These are phyloP conservation scores for Asterella californica DNA, from an alignment of 225 moss, liverwort and hornwort genomes.

Conservation along the genomic window DNA sequence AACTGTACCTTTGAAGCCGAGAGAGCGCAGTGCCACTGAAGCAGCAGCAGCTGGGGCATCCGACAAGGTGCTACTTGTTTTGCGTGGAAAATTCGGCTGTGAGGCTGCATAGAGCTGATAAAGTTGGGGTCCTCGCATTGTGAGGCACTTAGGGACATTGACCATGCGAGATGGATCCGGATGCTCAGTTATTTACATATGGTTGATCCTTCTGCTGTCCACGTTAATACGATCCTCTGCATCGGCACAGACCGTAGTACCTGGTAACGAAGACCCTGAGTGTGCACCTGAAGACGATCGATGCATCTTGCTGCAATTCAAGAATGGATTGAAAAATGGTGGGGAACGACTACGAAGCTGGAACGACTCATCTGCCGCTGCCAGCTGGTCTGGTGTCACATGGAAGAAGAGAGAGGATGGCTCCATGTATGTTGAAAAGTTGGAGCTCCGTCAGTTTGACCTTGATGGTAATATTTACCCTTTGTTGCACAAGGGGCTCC, in stretches of 20 bases:
- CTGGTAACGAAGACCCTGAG: background rate
- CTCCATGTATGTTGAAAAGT: conserved; percentile 13
- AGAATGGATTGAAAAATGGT: conserved; percentile 14
- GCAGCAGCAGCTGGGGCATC: no score
- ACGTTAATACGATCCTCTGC: conserved; percentile 7
- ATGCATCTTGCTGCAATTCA: conserved; percentile 27
- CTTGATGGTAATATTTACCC: conserved; percentile 25
- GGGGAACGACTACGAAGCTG: conserved; percentile 16
- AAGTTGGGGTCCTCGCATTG: background rate
- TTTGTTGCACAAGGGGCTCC: conserved; percentile 25
- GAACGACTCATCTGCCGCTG: background rate
- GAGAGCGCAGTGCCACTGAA: no score
- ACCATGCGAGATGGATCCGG: conserved; percentile 34
- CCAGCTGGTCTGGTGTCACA: conserved; percentile 25
- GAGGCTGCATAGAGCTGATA: no score
- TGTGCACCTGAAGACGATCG: conserved; percentile 14
- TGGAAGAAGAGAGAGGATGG: conserved; percentile 16
- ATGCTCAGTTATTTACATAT: conserved; percentile 2
- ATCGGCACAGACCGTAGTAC: background rate
- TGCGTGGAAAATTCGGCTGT: no score
- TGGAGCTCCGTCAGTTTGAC: conserved; percentile 19
- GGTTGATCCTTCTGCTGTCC: conserved; percentile 7
- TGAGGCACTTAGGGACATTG: background rate
- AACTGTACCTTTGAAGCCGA: no score
- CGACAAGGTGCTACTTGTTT: no score